Conservation (phyloP, 2,329 filamentous ascomycete genomes). For the Nemania sp. region DNA sequence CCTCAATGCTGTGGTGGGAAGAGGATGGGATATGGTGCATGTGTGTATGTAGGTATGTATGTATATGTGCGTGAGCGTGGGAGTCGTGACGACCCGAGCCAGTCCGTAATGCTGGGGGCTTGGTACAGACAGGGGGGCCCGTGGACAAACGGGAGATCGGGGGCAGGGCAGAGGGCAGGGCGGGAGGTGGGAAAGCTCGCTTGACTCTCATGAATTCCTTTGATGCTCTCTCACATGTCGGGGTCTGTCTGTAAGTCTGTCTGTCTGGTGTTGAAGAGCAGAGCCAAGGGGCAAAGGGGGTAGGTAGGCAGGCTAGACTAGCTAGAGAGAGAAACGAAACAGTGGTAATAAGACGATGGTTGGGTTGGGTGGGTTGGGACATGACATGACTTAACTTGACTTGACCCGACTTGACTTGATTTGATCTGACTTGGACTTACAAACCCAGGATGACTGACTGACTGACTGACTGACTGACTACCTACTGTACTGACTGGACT, state of each 20-base stretch:
- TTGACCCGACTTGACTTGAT: slow-evolving; percentile 1
- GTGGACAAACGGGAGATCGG: slow-evolving; percentile 33
- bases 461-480: slow-evolving; percentile 10
- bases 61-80: slow-evolving; percentile 27
- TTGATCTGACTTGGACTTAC: slow-evolving; percentile 19
- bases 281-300: too few relatives aligned
- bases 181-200: slow-evolving; percentile 29
- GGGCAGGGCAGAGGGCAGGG: slow-evolving; percentile 12
- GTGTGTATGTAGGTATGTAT: slow-evolving; percentile 38
- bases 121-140: slow-evolving; percentile 41
- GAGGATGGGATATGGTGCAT: slow-evolving; percentile 31
- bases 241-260: not conserved
- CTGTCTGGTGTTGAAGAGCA: slow-evolving; percentile 18
- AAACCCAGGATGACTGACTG: slow-evolving; percentile 7
- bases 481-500: too few relatives aligned
- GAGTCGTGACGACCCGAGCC: slow-evolving; percentile 19
- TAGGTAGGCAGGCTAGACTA: slow-evolving; percentile 9
- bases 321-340: not conserved
- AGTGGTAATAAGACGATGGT: slow-evolving; percentile 33
- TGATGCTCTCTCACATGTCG: slow-evolving; percentile 23
- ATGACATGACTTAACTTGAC: not conserved
- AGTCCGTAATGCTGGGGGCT: slow-evolving; percentile 45
- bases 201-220: slow-evolving; percentile 28
- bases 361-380: slow-evolving; percentile 33
- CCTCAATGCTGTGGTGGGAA: slow-evolving; percentile 20